Base-by-base conservation (phyloP, 2,329 filamentous ascomycete species). In the Aspergillus glaucus region DNA sequence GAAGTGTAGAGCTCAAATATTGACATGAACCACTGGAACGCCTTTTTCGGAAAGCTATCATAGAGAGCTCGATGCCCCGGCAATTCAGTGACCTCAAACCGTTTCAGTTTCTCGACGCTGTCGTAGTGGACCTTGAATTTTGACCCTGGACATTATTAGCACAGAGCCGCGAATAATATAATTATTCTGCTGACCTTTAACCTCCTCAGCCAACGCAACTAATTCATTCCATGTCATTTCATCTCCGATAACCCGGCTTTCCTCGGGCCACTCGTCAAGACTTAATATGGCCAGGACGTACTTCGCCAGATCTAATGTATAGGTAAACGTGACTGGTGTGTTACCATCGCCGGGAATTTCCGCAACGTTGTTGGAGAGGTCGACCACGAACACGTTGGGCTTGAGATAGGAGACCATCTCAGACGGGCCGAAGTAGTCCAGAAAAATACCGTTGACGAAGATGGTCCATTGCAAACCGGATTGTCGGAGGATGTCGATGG, bases 371-470 rank as follows among this genome's bases (percentile, higher is more conserved):
- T 50, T 48, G 1, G 22, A 24, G 2, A 61, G 47, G 32, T 63
- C 62, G 1, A 64, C 7, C 1, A 51, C 52, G 6, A 57, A 45
- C 1, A 50, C 45, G 10, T 50, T 43, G 3, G 52, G 55, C 1
- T 45, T 44, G 9, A 62, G 28, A 42, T 62, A 55, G 1, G 56
- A 46, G 42, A 50, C 49, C 6, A 60, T 32, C 6, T 44, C 19
- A 6, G 60, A 55, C 10, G 52, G 46, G 1, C 47, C 53, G 14
- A 46, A 69, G 55, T 78, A 81, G 51, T 77, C 71, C 74, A 79
- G 22, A 19, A 65, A 63, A 1, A 77, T 77, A 49, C 78, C 75
- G 32, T 69, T 71, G 66, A 79, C 78, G 32, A 62, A 46, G 3
- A 53, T 26, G 15, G 56, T 60, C 37, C 46, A 63, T 41, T 62